Evolutionary conservation across 176 grass and related monocot species (phyloP).

Genomic region (Zoysia pacifica): DNA sequence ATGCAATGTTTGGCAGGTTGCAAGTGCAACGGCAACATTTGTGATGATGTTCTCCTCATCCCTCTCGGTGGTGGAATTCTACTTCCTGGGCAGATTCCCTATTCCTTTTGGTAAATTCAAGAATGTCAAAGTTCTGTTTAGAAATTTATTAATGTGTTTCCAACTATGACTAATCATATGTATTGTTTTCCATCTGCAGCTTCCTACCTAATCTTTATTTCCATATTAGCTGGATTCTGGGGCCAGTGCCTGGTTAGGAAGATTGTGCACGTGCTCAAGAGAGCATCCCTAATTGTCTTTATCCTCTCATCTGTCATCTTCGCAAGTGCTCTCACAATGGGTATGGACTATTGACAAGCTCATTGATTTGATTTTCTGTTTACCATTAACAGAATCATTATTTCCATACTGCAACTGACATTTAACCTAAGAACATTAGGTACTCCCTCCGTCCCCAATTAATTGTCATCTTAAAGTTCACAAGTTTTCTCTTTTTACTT

Average conservation of each 20-base stretch:
- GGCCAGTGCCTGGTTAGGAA: constrained; percentile 86
- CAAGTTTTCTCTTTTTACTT: no score
- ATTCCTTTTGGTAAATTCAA: constrained; percentile 70
- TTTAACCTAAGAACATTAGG: background rate
- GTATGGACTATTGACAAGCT: constrained; percentile 38
- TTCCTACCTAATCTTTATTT: constrained; percentile 70
- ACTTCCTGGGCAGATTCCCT: constrained; percentile 85
- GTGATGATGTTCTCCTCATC: constrained; percentile 99
- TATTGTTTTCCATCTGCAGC: constrained; percentile 47
- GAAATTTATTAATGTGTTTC: background rate
- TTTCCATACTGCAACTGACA: background rate
- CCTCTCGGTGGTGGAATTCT: constrained; percentile 93
- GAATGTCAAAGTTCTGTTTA: background rate
- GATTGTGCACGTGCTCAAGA: constrained; percentile 68
- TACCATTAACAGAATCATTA: background rate
- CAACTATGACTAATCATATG: background rate
- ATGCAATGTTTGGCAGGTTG: constrained; percentile 57
- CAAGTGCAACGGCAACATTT: constrained; percentile 95
- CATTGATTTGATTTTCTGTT: constrained; percentile 2
- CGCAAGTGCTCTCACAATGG: constrained; percentile 91
- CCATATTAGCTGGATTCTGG: constrained; percentile 92
- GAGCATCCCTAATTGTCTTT: constrained; percentile 89
- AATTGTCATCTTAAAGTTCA: no score
- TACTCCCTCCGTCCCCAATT: background rate
- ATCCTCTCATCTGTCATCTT: constrained; percentile 95